These are phyloP conservation scores for Phytophthora pluvialis DNA, from an alignment of 352 stramenopile species.

Conservation along the genomic window DNA sequence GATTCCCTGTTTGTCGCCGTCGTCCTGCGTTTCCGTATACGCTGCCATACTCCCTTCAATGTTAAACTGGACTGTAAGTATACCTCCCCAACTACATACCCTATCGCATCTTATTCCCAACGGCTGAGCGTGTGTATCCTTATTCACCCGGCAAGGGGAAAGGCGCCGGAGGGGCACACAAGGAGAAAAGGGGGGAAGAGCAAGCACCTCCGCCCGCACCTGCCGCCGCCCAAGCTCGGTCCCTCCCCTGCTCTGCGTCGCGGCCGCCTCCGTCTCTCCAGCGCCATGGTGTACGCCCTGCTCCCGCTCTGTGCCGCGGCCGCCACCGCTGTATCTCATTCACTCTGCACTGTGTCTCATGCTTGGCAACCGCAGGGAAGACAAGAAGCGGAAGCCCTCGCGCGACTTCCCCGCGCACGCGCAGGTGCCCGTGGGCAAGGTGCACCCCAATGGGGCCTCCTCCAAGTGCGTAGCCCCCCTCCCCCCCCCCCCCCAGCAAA, in stretches of 20 bases:
- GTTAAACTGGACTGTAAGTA: neutral
- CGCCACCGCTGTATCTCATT: constrained; percentile 10
- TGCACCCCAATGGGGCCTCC: constrained; percentile 45
- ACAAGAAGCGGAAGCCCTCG: constrained; percentile 89
- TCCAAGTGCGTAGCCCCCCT: constrained; percentile 29
- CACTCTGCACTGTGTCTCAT: constrained; percentile 18
- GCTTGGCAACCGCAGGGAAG: constrained; percentile 45
- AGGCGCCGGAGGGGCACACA: constrained; percentile 32
- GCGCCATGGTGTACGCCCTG: constrained; percentile 35
- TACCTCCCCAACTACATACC: constrained; percentile 2
- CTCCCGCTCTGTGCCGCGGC: neutral
- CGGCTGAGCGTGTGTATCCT: constrained; percentile 23
- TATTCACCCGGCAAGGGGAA: constrained; percentile 20
- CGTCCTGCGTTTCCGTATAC: neutral
- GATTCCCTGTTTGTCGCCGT: too few relatives aligned
- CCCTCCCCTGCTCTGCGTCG: constrained; percentile 9
- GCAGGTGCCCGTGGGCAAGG: constrained; percentile 70
- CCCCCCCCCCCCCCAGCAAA: too few relatives aligned
- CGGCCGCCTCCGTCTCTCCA: constrained; percentile 20
- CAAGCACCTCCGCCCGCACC: constrained; percentile 20
- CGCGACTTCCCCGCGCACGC: constrained; percentile 77
- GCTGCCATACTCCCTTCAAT: too few relatives aligned
- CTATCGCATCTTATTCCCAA: neutral
- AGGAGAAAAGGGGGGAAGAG: constrained; percentile 38
- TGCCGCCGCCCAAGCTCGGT: constrained; percentile 8